Percentiles rank a stretch among this genome's conserved stretches.
phyloP scores from a whole-genome alignment of 2,329 filamentous ascomycete species.

The Sporothrix mexicana region DNA sequence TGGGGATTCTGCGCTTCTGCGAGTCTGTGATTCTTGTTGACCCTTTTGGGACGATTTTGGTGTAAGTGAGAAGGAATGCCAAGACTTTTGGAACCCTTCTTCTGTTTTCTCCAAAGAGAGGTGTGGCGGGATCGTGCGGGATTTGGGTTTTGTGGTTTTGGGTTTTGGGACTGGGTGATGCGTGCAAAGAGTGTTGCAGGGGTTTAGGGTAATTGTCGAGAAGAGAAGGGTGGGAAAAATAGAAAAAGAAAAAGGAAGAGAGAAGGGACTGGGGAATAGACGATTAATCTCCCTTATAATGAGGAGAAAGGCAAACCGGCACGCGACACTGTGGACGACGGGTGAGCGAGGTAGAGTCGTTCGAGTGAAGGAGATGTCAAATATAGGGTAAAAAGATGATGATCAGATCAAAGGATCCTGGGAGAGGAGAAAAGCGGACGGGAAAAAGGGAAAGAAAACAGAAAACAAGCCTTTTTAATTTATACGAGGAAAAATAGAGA shows the following conservation, averaged over 20 bases:
- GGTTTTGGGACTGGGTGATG: not conserved
- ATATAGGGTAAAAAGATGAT: not conserved
- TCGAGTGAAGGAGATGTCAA: not conserved
- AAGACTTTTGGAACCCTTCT: constrained; percentile 24
- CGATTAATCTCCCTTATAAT: not conserved
- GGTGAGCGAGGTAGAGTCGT: not conserved
- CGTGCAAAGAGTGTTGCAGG: not conserved
- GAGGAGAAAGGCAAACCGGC: constrained; percentile 20
- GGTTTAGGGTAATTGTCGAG: not conserved
- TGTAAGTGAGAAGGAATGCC: constrained; percentile 29
- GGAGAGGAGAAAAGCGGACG: not conserved
- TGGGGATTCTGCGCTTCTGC: not conserved
- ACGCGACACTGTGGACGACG: constrained; percentile 5
- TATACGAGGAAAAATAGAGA: constrained; percentile 20
- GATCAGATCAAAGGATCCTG: not conserved
- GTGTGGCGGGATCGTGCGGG: not conserved
- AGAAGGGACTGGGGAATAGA: not conserved
- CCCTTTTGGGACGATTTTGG: constrained; percentile 17
- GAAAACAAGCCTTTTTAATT: constrained; percentile 27
- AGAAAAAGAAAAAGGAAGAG: not conserved
- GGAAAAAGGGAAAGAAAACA: not conserved
- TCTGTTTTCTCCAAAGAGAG: not conserved
- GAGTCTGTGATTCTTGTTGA: too few species aligned
- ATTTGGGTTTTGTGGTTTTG: not conserved
- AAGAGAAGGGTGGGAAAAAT: not conserved